A percentile compares a stretch with the other conserved stretches of the same genome.
Evolutionary conservation across 257 asterid genomes (phyloP).

Genomic region (Plectranthus barbatus): DNA sequence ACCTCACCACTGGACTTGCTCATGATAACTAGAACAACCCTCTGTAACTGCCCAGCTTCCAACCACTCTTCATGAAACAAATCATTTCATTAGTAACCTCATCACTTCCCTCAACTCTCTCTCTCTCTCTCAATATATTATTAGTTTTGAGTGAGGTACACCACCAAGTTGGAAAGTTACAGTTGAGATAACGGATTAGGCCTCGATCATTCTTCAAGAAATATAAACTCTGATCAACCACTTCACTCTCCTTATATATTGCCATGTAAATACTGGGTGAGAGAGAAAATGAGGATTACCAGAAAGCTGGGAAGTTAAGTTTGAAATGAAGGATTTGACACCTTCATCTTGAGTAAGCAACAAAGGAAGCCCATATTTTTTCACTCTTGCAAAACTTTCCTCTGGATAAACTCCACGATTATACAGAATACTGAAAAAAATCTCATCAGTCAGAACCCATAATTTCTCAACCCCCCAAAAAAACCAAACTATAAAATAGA

Average conservation of each 20-base stretch:
- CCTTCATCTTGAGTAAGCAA: slow-evolving; percentile 92
- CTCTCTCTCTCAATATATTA: not conserved
- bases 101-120: not conserved
- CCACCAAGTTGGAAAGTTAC: no score
- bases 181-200: no score
- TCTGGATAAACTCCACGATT: slow-evolving; percentile 90
- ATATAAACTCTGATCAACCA: no score
- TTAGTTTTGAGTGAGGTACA: no score
- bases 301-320: slow-evolving; percentile 78
- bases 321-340: slow-evolving; percentile 77
- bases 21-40: slow-evolving; percentile 90
- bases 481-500: no score
- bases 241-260: not conserved
- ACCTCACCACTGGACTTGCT: slow-evolving; percentile 81
- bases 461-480: no score
- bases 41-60: slow-evolving; percentile 85
- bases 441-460: slow-evolving; percentile 12
- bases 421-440: slow-evolving; percentile 49
- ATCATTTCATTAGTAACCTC: not conserved
- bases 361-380: slow-evolving; percentile 91
- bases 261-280: not conserved
- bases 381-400: slow-evolving; percentile 80
- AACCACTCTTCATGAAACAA: slow-evolving; percentile 61
- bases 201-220: no score
- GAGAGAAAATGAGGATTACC: slow-evolving; percentile 34